Evolutionary conservation across 2,329 filamentous ascomycete genomes (phyloP), one percentile per base, ranked within the genome.

Genomic region (Neopestalotiopsis sp.): DNA sequence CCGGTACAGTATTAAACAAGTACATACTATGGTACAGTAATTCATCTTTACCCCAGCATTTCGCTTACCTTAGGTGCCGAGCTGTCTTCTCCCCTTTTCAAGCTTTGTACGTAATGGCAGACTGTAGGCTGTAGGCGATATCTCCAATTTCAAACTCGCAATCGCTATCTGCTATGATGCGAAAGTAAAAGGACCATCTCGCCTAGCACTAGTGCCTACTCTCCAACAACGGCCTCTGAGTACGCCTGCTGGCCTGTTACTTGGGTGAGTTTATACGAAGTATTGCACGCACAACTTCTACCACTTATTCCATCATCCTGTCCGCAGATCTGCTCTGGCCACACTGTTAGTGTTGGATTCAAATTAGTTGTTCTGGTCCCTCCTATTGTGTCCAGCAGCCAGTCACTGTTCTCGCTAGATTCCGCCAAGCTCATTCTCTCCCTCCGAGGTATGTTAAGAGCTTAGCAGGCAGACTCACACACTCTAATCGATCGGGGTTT

Each of bases 21-120:
- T 38, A 7, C 10, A 38, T 10, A 38, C 34, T 38, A 38, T 28
- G 34, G 34, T 38, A 38, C 24, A 28, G 24, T 28, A 28, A 28
- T 38, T 38, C 34, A 38, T 38, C 34, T 53, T 53, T 53, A 53
- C 45, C 45, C 45, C 45, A 53, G 45, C 45, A 53, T 53, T 53
- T 49, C 45, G 17, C 45, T 7, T 53, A 53, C 9, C 4, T 53
- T 53, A 17, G 45, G 17, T 53, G 45, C 45, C 45, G 45, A 53
- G 45, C 45, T 53, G 59, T 5, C 24, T 20, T 40, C 32, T 40
- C 28, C 34, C 32, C 59, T 59, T 30, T 30, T 30, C 30, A 34
- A 62, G 32, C 30, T 62, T 62, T 62, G 59, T 62, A 40, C 59
- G 59, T 62, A 62, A 62, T 40, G 30, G n/a, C 32, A 14, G 13